These are phyloP conservation scores for Ophidiomyces ophidiicola DNA, from an alignment of 2,329 filamentous ascomycete genomes.

Conservation along the genomic window DNA sequence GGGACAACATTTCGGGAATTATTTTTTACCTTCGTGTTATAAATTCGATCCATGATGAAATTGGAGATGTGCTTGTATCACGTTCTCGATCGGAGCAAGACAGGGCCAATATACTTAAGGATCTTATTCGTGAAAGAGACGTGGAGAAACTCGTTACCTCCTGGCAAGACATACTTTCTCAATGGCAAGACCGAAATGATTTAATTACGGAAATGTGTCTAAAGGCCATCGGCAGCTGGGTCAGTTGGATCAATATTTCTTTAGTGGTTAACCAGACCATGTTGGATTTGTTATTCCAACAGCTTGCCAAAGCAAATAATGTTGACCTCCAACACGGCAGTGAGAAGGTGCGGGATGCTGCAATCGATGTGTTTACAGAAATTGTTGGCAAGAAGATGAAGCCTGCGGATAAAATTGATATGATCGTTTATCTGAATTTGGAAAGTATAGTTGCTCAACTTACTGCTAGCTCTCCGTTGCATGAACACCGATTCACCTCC, in stretches of 20 bases:
- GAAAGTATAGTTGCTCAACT: slow-evolving; percentile 75
- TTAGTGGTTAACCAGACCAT: slow-evolving; percentile 83
- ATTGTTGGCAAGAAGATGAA: slow-evolving; percentile 98
- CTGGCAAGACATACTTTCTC: slow-evolving; percentile 79
- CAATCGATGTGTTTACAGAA: slow-evolving; percentile 89
- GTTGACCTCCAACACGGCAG: slow-evolving; percentile 52
- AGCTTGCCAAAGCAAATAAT: slow-evolving; percentile 64
- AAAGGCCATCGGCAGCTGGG: slow-evolving; percentile 89
- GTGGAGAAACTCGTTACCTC: slow-evolving; percentile 76
- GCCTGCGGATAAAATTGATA: slow-evolving; percentile 77
- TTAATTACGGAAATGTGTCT: slow-evolving; percentile 74
- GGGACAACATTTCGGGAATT: slow-evolving; percentile 62
- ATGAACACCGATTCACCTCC: slow-evolving; percentile 64
- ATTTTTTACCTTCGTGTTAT: slow-evolving; percentile 81
- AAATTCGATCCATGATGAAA: slow-evolving; percentile 87
- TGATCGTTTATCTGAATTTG: slow-evolving; percentile 84
- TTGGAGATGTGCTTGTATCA: slow-evolving; percentile 79
- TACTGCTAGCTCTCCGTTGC: slow-evolving; percentile 66
- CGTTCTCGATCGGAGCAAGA: slow-evolving; percentile 68
- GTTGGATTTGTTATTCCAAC: slow-evolving; percentile 70
- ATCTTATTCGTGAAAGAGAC: slow-evolving; percentile 73
- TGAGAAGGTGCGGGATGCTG: slow-evolving; percentile 76
- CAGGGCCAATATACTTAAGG: slow-evolving; percentile 80
- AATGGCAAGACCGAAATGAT: slow-evolving; percentile 61
- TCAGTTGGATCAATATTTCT: slow-evolving; percentile 96